Conservation (phyloP, 352 stramenopile genomes). For the Phytophthora multivora region DNA sequence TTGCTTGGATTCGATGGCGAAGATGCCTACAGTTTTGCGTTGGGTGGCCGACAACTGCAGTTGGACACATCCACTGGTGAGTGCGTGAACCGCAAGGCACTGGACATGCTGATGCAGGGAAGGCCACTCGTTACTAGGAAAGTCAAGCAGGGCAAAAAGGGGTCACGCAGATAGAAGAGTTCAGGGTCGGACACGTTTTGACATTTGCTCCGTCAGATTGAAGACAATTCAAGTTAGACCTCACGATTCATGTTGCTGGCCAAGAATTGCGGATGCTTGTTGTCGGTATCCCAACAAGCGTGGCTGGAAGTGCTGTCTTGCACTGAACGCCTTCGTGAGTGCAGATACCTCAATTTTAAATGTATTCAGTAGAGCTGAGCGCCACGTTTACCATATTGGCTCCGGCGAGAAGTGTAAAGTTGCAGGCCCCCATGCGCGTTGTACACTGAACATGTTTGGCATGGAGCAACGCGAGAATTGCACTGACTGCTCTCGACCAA, state of each 20-base stretch:
- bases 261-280: background rate
- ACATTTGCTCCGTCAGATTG: background rate
- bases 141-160: slow-evolving; percentile 68
- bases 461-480: no score
- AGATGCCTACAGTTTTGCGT: slow-evolving; percentile 64
- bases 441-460: no score
- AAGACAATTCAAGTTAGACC: background rate
- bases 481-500: no score
- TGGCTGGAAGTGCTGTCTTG: no score
- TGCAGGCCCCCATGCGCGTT: no score
- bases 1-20: slow-evolving; percentile 55
- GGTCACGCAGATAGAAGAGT: slow-evolving; percentile 25
- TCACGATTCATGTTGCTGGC: background rate
- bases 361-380: no score
- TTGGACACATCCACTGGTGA: slow-evolving; percentile 59
- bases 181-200: background rate
- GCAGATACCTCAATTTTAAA: no score
- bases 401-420: no score
- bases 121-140: slow-evolving; percentile 74
- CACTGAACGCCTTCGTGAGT: no score
- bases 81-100: slow-evolving; percentile 64
- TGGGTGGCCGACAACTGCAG: slow-evolving; percentile 55
- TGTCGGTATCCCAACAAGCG: no score
- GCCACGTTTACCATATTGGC: no score
- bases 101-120: slow-evolving; percentile 71